Percentiles rank a stretch among this genome's conserved stretches.
Conservation (phyloP, 441 rosid genomes). For the Metrosideros polymorpha region DNA sequence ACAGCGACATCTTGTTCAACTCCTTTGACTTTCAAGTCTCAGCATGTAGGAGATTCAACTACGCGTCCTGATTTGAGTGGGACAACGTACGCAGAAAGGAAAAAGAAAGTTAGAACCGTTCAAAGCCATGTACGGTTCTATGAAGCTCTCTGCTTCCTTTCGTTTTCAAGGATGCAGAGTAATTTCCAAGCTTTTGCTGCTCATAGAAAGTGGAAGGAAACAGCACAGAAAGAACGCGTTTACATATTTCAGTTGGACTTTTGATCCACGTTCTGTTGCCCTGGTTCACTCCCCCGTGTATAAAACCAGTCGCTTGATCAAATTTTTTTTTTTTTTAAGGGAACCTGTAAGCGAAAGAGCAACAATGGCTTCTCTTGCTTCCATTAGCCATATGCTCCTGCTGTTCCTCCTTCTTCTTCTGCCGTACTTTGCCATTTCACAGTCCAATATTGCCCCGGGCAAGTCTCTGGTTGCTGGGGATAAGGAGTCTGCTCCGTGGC, state of each 20-base stretch:
- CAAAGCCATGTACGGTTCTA: not conserved
- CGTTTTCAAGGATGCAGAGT: not conserved
- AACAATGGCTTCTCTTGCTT: not conserved
- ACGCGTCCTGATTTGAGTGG: not conserved
- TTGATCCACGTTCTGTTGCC: not conserved
- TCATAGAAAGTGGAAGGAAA: not conserved
- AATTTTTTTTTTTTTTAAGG: not conserved
- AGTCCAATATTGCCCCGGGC: slow-evolving; percentile 1
- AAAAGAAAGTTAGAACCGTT: not conserved
- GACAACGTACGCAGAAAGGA: not conserved
- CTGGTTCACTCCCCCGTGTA: not conserved
- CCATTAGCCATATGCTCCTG: not conserved
- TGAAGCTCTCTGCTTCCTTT: not conserved
- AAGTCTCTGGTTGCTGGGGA: slow-evolving; percentile 9
- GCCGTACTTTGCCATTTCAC: slow-evolving; percentile 6
- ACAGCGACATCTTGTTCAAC: not conserved
- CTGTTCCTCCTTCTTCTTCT: slow-evolving; percentile 7
- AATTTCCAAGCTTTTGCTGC: not conserved
- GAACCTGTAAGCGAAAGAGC: not conserved
- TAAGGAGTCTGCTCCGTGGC: slow-evolving; percentile 4
- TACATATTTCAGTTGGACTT: not conserved
- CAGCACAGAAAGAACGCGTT: not conserved
- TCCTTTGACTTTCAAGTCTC: not conserved
- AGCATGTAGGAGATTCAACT: not conserved
- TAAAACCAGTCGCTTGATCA: not conserved